Percentiles rank a stretch among this genome's conserved stretches.
phyloP scores from a whole-genome alignment of 306 rosid species.

The Herpetospermum pedunculosum region DNA sequence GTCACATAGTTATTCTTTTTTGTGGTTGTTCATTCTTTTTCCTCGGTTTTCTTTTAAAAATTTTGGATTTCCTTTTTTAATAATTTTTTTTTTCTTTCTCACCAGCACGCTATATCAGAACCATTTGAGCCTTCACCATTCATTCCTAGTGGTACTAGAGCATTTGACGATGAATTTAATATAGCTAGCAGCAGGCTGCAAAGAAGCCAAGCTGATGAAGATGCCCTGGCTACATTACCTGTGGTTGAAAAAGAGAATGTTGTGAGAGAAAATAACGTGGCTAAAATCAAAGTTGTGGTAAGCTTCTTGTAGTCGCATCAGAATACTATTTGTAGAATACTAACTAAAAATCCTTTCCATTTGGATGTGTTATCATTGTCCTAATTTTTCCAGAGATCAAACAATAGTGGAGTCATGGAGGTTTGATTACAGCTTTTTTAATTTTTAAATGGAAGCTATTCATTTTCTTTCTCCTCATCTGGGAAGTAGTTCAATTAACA shows the following conservation, averaged over 20 bases:
- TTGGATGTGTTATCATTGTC: not conserved
- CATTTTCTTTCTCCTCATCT: not conserved
- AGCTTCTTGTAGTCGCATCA: slow-evolving; percentile 16
- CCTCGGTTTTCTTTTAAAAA: not conserved
- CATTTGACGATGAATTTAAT: slow-evolving; percentile 51
- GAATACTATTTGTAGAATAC: not conserved
- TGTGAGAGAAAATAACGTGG: slow-evolving; percentile 70
- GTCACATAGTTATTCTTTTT: not conserved
- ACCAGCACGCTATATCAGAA: slow-evolving; percentile 79
- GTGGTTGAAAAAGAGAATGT: slow-evolving; percentile 50
- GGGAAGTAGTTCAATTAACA: not conserved
- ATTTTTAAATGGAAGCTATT: not conserved
- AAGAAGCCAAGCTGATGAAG: slow-evolving; percentile 42
- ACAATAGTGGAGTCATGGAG: not conserved
- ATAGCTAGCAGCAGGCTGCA: slow-evolving; percentile 40
- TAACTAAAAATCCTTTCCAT: not conserved
- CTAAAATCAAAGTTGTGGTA: slow-evolving; percentile 99
- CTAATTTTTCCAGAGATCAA: not conserved
- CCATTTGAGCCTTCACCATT: slow-evolving; percentile 90
- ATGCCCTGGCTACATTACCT: slow-evolving; percentile 34
- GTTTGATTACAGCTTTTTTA: not conserved
- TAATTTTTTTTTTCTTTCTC: slow-evolving; percentile 20
- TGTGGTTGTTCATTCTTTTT: not conserved
- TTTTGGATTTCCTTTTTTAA: slow-evolving; percentile 11
- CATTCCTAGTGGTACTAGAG: slow-evolving; percentile 56